A percentile compares a stretch with the other conserved stretches of the same genome.
Evolutionary conservation across 1,284 basidiomycete genomes (phyloP).

Genomic region (Coniferiporia sulphurascens): DNA sequence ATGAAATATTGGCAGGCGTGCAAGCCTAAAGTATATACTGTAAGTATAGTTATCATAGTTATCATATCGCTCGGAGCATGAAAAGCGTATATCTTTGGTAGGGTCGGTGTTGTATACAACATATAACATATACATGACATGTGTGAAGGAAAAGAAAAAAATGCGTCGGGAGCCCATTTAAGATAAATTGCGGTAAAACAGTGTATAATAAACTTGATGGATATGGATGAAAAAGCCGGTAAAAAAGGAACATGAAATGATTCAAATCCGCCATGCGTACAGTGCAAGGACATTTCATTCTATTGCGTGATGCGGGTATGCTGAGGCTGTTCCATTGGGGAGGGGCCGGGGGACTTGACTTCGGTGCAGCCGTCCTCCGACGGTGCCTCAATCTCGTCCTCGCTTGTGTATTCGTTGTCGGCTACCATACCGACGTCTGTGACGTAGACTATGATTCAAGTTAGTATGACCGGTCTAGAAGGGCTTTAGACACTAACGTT

Average conservation of each 20-base stretch:
- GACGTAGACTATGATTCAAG: background rate
- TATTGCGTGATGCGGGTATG: background rate
- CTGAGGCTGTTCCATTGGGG: background rate
- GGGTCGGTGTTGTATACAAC: background rate
- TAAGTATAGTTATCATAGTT: conserved; percentile 9
- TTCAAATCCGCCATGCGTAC: background rate
- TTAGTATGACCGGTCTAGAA: background rate
- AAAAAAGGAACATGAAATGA: background rate
- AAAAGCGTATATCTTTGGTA: background rate
- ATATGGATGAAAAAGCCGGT: no score
- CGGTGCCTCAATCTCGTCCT: background rate
- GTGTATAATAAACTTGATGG: no score
- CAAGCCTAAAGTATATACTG: conserved; percentile 5
- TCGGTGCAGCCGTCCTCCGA: background rate
- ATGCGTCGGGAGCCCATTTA: background rate
- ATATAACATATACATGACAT: background rate
- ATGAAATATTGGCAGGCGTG: conserved; percentile 35
- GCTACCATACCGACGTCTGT: conserved; percentile 2
- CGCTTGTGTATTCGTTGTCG: background rate
- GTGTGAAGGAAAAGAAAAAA: background rate
- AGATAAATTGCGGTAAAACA: background rate
- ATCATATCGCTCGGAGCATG: conserved; percentile 16
- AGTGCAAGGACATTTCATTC: background rate
- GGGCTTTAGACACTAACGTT: no score
- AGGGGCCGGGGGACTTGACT: background rate